Conservation (phyloP, 75 land plant species). For the Cryptomeria japonica region DNA sequence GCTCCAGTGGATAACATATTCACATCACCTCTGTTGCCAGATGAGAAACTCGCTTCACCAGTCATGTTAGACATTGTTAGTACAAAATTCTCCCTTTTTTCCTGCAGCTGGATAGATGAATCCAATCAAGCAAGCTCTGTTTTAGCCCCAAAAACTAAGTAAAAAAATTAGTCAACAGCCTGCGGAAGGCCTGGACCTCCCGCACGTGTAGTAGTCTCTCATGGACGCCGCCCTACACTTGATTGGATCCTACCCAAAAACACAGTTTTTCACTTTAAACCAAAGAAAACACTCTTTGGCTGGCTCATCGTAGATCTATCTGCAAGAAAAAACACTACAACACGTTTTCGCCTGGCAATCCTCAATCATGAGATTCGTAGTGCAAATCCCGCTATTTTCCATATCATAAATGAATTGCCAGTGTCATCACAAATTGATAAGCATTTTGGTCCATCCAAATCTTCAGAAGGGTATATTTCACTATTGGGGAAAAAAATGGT, state of each 20-base stretch:
- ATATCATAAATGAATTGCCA: not conserved
- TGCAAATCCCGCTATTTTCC: not conserved
- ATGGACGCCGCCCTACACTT: not conserved
- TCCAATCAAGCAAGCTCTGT: not conserved
- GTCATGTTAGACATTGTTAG: constrained; percentile 5
- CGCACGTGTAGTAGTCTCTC: not conserved
- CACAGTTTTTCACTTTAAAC: not conserved
- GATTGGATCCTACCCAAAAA: not conserved
- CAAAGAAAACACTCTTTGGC: not conserved
- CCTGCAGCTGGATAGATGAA: not conserved
- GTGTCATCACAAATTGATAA: not conserved
- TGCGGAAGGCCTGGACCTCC: not conserved
- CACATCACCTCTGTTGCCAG: not conserved
- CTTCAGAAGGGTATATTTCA: not conserved
- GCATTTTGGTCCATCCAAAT: constrained; percentile 5
- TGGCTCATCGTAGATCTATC: not conserved
- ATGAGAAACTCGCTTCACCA: constrained; percentile 11
- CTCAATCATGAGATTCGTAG: not conserved
- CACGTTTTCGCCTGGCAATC: not conserved
- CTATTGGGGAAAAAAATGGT: constrained; percentile 3
- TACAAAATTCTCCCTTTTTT: no score
- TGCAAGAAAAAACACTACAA: not conserved
- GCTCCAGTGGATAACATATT: not conserved
- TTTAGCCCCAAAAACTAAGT: not conserved
- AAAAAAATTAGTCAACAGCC: not conserved